Conservation (phyloP, 129 eudicot species). For the Tagetes erecta region DNA sequence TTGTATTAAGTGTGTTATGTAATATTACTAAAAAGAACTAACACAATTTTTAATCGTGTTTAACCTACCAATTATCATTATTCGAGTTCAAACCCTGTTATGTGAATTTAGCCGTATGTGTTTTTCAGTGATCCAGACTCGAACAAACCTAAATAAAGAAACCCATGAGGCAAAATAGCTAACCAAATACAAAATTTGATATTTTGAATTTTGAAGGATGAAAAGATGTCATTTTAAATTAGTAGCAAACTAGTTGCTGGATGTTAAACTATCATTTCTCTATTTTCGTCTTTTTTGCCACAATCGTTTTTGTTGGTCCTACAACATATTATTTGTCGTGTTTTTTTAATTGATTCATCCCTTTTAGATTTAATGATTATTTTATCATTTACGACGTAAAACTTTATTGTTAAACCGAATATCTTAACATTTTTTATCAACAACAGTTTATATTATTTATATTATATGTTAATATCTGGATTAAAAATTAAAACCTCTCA, state of each 20-base stretch:
- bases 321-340: not conserved
- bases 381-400: not conserved
- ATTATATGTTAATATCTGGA: too few relatives aligned
- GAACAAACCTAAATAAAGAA: too few relatives aligned
- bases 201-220: not conserved
- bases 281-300: not conserved
- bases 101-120: too few relatives aligned
- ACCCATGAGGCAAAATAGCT: not conserved
- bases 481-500: too few relatives aligned
- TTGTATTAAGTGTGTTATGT: too few relatives aligned
- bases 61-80: too few relatives aligned
- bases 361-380: not conserved
- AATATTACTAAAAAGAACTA: too few relatives aligned
- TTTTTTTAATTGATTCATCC: not conserved
- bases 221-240: not conserved
- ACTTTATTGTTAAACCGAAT: not conserved
- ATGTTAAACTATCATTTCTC: not conserved
- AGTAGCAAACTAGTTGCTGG: not conserved
- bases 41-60: too few relatives aligned
- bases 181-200: not conserved
- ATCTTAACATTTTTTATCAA: too few relatives aligned
- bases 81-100: too few relatives aligned
- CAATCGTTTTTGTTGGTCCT: slow-evolving; percentile 1
- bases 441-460: too few relatives aligned
- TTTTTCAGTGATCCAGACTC: too few relatives aligned